Percentiles rank a stretch among this genome's conserved stretches.
phyloP scores from a whole-genome alignment of 495 filamentous ascomycete genomes.

The Staphylotrichum longicolle region DNA sequence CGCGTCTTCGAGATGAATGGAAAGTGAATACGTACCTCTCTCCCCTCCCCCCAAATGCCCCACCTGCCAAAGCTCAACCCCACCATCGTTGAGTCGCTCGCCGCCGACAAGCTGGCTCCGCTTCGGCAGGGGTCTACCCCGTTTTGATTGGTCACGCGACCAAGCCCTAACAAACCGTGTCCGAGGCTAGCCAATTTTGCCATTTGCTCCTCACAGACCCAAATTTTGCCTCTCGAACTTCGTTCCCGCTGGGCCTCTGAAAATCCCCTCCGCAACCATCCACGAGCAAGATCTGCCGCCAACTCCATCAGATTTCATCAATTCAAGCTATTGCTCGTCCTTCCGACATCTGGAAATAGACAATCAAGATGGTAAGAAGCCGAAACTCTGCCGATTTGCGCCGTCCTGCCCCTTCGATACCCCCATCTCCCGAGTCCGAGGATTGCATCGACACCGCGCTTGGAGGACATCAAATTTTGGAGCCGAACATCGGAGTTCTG shows the following conservation, averaged over 20 bases:
- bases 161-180: slow-evolving; percentile 35
- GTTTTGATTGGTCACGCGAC: slow-evolving; percentile 29
- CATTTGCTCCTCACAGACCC: slow-evolving; percentile 35
- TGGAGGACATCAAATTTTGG: background rate
- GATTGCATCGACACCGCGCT: slow-evolving; percentile 15
- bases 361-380: slow-evolving; percentile 59
- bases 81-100: slow-evolving; percentile 2
- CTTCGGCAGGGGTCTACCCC: slow-evolving; percentile 11
- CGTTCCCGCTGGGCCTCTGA: slow-evolving; percentile 32
- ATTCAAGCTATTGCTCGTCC: slow-evolving; percentile 47
- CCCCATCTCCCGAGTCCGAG: slow-evolving; percentile 17
- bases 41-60: background rate
- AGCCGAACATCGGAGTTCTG: slow-evolving; percentile 1
- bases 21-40: slow-evolving; percentile 2
- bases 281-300: slow-evolving; percentile 49
- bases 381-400: slow-evolving; percentile 28
- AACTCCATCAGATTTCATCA: slow-evolving; percentile 43
- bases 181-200: slow-evolving; percentile 30
- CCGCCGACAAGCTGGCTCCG: slow-evolving; percentile 11
- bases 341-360: slow-evolving; percentile 39
- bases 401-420: slow-evolving; percentile 17
- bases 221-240: slow-evolving; percentile 39
- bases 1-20: background rate
- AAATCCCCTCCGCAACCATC: slow-evolving; percentile 38
- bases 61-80: slow-evolving; percentile 3